Percentiles rank a stretch among this genome's conserved stretches.
Evolutionary conservation across 164 flowering plant species (phyloP).

Genomic region (Vitis cinerea): DNA sequence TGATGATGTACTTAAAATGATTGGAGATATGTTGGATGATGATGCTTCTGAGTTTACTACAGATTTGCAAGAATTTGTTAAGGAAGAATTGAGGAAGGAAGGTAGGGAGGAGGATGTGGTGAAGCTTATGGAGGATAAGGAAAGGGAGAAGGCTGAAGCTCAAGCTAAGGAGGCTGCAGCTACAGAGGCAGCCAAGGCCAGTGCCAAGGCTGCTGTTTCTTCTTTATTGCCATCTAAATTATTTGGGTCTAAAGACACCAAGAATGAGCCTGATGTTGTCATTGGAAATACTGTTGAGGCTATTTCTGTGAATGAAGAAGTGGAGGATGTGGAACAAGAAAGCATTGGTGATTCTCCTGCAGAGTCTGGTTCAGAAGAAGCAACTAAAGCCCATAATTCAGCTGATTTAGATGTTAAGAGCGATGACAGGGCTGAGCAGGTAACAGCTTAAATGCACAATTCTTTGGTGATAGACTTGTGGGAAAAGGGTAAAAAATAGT

Average conservation of each 20-base stretch:
- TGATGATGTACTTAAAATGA: slow-evolving; percentile 67
- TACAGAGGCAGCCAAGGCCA: slow-evolving; percentile 54
- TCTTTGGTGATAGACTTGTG: background rate
- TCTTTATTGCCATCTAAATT: slow-evolving; percentile 49
- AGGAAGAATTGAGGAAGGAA: slow-evolving; percentile 57
- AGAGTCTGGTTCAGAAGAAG: slow-evolving; percentile 10
- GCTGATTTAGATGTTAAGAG: slow-evolving; percentile 8
- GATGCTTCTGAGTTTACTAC: slow-evolving; percentile 46
- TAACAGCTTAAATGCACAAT: background rate
- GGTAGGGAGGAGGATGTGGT: slow-evolving; percentile 79
- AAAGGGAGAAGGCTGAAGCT: slow-evolving; percentile 69
- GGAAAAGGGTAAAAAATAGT: background rate
- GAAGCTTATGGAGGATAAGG: slow-evolving; percentile 69
- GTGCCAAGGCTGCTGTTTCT: slow-evolving; percentile 52
- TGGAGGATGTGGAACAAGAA: slow-evolving; percentile 13
- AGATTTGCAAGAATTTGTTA: slow-evolving; percentile 69
- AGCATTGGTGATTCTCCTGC: background rate
- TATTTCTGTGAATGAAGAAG: slow-evolving; percentile 7
- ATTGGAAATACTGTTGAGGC: slow-evolving; percentile 18
- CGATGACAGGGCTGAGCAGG: slow-evolving; percentile 7
- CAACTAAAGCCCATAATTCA: background rate
- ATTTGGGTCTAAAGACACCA: slow-evolving; percentile 36
- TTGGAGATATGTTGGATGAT: slow-evolving; percentile 56
- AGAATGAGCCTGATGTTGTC: slow-evolving; percentile 14
- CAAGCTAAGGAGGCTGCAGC: slow-evolving; percentile 48